Evolutionary conservation across 2,329 filamentous ascomycete genomes (phyloP).

Genomic region (Xylariales sp.): DNA sequence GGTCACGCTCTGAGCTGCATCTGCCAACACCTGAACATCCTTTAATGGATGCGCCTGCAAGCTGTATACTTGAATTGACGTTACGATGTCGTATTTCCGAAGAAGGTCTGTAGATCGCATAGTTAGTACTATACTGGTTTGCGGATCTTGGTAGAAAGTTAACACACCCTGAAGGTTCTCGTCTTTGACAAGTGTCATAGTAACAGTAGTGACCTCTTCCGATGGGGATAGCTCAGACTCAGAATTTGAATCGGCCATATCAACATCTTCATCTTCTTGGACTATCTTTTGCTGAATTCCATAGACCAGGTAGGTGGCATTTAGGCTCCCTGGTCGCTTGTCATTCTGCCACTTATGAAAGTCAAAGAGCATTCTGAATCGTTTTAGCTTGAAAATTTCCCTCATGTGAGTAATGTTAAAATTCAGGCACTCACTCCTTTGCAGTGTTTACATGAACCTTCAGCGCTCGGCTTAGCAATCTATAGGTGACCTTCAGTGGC

Average conservation of each 20-base stretch:
- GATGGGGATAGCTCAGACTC: slow-evolving; percentile 42
- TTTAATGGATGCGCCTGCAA: slow-evolving; percentile 67
- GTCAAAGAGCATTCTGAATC: slow-evolving; percentile 73
- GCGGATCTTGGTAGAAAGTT: too few species aligned
- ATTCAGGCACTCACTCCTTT: slow-evolving; percentile 83
- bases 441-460: slow-evolving; percentile 82
- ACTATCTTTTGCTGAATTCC: slow-evolving; percentile 53
- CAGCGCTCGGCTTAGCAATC: slow-evolving; percentile 74
- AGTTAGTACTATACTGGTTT: too few species aligned
- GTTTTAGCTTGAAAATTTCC: slow-evolving; percentile 6
- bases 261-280: slow-evolving; percentile 58
- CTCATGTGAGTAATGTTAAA: slow-evolving; percentile 5
- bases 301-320: slow-evolving; percentile 87
- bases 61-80: slow-evolving; percentile 84
- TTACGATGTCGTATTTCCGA: slow-evolving; percentile 65
- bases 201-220: slow-evolving; percentile 49
- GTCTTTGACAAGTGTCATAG: slow-evolving; percentile 66
- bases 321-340: slow-evolving; percentile 68
- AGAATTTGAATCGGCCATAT: slow-evolving; percentile 64
- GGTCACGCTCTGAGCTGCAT: slow-evolving; percentile 61
- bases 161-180: slow-evolving; percentile 63
- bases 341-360: slow-evolving; percentile 76
- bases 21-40: slow-evolving; percentile 66
- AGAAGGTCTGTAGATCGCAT: slow-evolving; percentile 50
- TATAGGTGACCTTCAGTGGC: slow-evolving; percentile 80